A percentile compares a stretch with the other conserved stretches of the same genome.
phyloP scores from a whole-genome alignment of 148 eudicot genomes.

The Camellia granthamiana region DNA sequence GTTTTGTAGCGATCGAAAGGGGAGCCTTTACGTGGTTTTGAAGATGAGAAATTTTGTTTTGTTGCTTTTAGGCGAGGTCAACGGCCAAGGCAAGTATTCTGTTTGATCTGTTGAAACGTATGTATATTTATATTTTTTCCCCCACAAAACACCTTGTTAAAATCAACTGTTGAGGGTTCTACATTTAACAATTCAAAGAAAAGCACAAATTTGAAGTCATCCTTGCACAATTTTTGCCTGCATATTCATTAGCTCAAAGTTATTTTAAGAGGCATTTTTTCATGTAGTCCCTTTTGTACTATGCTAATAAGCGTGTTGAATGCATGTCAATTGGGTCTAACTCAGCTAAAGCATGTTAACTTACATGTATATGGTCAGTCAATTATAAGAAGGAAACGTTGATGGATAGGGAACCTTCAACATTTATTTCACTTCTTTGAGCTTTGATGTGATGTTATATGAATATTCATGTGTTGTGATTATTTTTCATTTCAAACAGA shows the following conservation, averaged over 20 bases:
- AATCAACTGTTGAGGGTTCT: not conserved
- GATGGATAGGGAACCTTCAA: too few relatives aligned
- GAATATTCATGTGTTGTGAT: not conserved
- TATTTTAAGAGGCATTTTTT: not conserved
- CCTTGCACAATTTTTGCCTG: not conserved
- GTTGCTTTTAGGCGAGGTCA: conserved; percentile 83
- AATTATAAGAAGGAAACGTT: too few relatives aligned
- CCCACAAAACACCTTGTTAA: not conserved
- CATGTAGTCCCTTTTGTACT: not conserved
- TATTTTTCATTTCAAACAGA: conserved; percentile 36
- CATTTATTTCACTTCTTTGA: not conserved
- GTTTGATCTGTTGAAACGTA: not conserved
- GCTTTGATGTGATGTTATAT: not conserved
- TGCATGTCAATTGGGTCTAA: not conserved
- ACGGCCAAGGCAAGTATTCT: conserved; percentile 71
- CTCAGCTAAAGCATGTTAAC: not conserved
- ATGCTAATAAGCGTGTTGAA: not conserved
- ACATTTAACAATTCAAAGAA: not conserved
- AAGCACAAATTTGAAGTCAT: not conserved
- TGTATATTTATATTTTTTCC: not conserved
- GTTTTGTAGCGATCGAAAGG: conserved; percentile 58
- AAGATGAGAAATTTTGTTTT: conserved; percentile 86
- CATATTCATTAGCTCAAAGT: not conserved
- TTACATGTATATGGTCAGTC: too few relatives aligned
- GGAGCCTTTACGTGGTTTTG: conserved; percentile 77